These are phyloP conservation scores for Asterella californica DNA, from an alignment of 225 moss, liverwort and hornwort species.

Conservation along the genomic window DNA sequence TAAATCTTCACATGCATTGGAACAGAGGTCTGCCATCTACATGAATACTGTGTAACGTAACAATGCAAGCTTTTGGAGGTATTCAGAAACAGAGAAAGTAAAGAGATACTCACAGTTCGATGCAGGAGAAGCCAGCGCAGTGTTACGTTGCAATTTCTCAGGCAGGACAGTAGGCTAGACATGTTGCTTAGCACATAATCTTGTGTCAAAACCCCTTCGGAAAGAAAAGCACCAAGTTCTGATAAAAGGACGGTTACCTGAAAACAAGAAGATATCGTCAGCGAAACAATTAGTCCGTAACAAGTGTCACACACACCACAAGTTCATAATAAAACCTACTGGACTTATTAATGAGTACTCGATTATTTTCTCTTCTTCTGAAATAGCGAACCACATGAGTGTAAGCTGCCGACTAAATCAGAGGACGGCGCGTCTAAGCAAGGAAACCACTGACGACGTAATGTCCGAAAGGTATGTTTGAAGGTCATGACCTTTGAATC, in stretches of 20 bases:
- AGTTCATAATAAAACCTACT: background rate
- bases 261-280: background rate
- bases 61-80: background rate
- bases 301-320: background rate
- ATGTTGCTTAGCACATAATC: constrained; percentile 89
- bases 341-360: no score
- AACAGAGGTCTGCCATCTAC: no score
- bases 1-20: no score
- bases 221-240: constrained; percentile 71
- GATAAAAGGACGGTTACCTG: constrained; percentile 54
- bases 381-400: background rate
- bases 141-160: constrained; percentile 83
- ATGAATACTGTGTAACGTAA: no score
- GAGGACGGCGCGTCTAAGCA: background rate
- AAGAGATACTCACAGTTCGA: constrained; percentile 44
- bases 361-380: no score
- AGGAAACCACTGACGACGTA: background rate
- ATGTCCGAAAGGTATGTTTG: background rate
- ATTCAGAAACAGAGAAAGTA: background rate
- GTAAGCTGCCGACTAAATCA: background rate
- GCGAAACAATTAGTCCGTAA: background rate
- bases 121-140: constrained; percentile 96
- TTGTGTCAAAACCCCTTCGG: constrained; percentile 86
- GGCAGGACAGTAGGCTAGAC: constrained; percentile 64
- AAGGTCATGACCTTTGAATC: no score